A percentile compares a stretch with the other conserved stretches of the same genome.
These are phyloP conservation scores for Botrytis byssoidea DNA, from an alignment of 2,329 filamentous ascomycete genomes.

Conservation along the genomic window DNA sequence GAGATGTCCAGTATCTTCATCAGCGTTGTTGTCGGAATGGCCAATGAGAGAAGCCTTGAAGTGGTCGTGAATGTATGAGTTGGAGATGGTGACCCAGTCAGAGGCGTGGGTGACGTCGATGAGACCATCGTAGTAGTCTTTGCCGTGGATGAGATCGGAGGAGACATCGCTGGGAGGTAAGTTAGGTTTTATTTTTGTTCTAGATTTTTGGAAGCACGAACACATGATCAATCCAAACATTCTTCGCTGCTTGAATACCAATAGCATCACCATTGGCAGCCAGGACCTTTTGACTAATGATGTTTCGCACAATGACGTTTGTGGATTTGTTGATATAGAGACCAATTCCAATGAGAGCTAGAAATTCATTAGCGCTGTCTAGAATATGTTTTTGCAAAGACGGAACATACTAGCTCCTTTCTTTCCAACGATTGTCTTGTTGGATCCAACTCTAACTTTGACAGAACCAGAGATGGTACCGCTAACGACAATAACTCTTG, in stretches of 20 bases:
- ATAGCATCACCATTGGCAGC: constrained; percentile 49
- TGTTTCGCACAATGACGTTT: constrained; percentile 58
- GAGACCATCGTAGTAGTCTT: constrained; percentile 46
- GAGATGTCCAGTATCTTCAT: constrained; percentile 35
- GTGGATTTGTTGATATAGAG: constrained; percentile 47
- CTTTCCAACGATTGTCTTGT: constrained; percentile 46
- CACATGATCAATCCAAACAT: constrained; percentile 43
- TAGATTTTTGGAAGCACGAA: background rate
- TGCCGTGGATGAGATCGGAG: constrained; percentile 40
- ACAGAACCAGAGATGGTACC: constrained; percentile 37
- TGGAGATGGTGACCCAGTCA: constrained; percentile 46
- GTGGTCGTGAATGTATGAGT: constrained; percentile 47
- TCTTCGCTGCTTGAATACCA: constrained; percentile 47
- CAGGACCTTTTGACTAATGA: constrained; percentile 51
- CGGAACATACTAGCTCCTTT: constrained; percentile 39
- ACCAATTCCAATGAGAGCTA: constrained; percentile 46
- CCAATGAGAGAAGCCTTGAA: constrained; percentile 36
- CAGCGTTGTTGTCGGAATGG: constrained; percentile 34
- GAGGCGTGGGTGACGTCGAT: constrained; percentile 47
- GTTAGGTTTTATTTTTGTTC: background rate
- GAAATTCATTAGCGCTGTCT: background rate
- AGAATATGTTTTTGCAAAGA: background rate
- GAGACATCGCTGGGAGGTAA: constrained; percentile 34
- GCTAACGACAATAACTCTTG: constrained; percentile 46
- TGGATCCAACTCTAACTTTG: constrained; percentile 31